These are phyloP conservation scores for Lipomyces japonicus DNA, from an alignment of 805 yeast species.

Conservation along the genomic window DNA sequence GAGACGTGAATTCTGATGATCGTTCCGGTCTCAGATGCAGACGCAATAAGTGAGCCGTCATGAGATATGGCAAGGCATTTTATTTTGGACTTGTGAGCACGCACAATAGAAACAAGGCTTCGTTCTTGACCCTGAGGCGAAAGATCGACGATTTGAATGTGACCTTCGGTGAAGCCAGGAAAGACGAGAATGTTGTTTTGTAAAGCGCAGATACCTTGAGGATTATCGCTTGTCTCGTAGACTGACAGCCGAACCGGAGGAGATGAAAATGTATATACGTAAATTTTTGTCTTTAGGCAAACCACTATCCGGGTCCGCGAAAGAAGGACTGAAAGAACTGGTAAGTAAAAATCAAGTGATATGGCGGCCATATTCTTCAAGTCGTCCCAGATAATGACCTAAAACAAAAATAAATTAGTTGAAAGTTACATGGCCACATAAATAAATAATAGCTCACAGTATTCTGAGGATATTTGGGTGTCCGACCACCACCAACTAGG, in stretches of 20 bases:
- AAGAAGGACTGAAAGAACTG: conserved; percentile 67
- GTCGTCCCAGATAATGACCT: conserved; percentile 87
- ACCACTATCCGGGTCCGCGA: conserved; percentile 75
- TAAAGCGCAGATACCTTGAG: conserved; percentile 60
- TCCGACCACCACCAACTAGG: conserved; percentile 82
- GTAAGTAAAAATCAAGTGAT: conserved; percentile 68
- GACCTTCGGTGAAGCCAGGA: conserved; percentile 74
- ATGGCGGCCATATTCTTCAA: conserved; percentile 69
- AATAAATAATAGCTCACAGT: conserved; percentile 39
- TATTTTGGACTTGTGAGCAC: conserved; percentile 70
- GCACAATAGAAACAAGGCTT: conserved; percentile 61
- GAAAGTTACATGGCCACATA: not conserved
- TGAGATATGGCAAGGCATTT: conserved; percentile 61
- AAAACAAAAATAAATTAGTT: not conserved
- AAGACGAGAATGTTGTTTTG: conserved; percentile 58
- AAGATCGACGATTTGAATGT: conserved; percentile 73
- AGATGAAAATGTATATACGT: conserved; percentile 74
- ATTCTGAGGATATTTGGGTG: conserved; percentile 73
- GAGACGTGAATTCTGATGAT: conserved; percentile 71
- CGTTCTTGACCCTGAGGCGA: conserved; percentile 61
- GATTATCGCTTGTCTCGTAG: conserved; percentile 64
- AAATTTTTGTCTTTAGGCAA: conserved; percentile 61
- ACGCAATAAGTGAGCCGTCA: conserved; percentile 66
- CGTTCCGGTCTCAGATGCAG: conserved; percentile 81
- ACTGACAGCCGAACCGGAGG: conserved; percentile 66